Base-by-base conservation (phyloP, 78 protist genomes). In the Guillardia theta region DNA sequence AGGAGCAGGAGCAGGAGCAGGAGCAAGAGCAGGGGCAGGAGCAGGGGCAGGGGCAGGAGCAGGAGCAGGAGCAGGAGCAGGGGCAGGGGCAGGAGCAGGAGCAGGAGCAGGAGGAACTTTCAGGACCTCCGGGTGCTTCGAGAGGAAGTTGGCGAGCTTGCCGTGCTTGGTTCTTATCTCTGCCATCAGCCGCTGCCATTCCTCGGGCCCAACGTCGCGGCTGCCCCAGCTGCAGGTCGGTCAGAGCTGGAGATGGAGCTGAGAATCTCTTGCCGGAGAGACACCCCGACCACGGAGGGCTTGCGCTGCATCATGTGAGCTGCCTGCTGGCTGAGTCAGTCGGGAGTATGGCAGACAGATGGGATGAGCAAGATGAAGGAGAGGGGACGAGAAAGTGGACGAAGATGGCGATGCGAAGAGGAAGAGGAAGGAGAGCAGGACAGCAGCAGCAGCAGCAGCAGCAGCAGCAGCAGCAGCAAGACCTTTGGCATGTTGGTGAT, bases 121-220 rank as follows among this genome's bases (percentile, higher is more conserved):
- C n/a, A 58, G 27, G 6, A 58, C 70, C 70, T 58, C 70, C 4
- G 70, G 70, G 6, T 58, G 70, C 70, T 58, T 58, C 39, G 70
- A 58, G 70, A 58, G 70, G 6, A 58, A 58, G 6, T 58, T 58
- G 6, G 70, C 70, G 27, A 58, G 6, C 70, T 58, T 58, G 27
- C 70, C 70, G 6, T 58, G 70, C 70, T 43, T 36, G 41, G 36
- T 12, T 12, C 83, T 36, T 36, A 70, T 70, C 8, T 70, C 83
- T 12, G 83, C 83, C 83, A 70, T 70, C 41, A 70, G 83, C 41
- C 83, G 83, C 83, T 70, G 83, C 83, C 83, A 70, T 43, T 70
- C 83, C 83, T 70, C 83, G 5, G 83, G 83, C 36, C 83, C 83
- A 36, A 70, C 83, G 6, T 70, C 83, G 5, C 83, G 83, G 41